Base-by-base conservation (phyloP, 2,329 filamentous ascomycete genomes). In the Rhytidhysteron rufulum region DNA sequence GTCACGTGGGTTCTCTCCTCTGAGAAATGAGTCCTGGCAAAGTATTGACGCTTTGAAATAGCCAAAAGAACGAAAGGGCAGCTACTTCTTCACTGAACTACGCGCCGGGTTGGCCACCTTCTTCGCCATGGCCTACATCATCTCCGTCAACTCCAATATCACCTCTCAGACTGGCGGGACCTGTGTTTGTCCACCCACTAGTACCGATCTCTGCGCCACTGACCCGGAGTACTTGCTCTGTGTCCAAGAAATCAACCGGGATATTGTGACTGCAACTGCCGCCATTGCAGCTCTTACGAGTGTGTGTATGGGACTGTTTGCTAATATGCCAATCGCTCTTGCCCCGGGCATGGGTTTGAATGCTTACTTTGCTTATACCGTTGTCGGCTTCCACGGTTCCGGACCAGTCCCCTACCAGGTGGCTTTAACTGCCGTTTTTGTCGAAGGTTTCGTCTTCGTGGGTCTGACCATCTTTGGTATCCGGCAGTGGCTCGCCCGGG, bases 371-470 rank as follows among this genome's bases (percentile, higher is more conserved):
- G 78, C 88, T 19, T 94, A 86, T 60, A 85, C 80, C 1, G 83
- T 88, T 32, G 88, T 94, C 41, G 88, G 88, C 3, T 80, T 73
- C 55, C 83, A 90, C 60, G 88, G 88, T 31, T 77, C 73, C 17
- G 87, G 87, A 55, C 72, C 76, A 25, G 82, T 94, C 7, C 80
- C 86, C 1, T 95, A 87, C 59, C 65, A 77, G 39, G 75, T 90
- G 31, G 88, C 88, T 24, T 69, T 94, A 27, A 93, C 88, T 4
- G 88, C 88, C 39, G 88, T 93, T 50, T 94, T 95, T 60, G 83
- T 93, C 11, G 88, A 95, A 65, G 88, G 88, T 27, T 86, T 86
- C 63, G 82, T 94, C 46, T 95, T 95, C 67, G 79, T 94, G 37
- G 85, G 71, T 3, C 75, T 95, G 30, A 88, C 88, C 2, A 63